phyloP scores from a whole-genome alignment of 805 yeast species.

The Ogataea wickerhamii region DNA sequence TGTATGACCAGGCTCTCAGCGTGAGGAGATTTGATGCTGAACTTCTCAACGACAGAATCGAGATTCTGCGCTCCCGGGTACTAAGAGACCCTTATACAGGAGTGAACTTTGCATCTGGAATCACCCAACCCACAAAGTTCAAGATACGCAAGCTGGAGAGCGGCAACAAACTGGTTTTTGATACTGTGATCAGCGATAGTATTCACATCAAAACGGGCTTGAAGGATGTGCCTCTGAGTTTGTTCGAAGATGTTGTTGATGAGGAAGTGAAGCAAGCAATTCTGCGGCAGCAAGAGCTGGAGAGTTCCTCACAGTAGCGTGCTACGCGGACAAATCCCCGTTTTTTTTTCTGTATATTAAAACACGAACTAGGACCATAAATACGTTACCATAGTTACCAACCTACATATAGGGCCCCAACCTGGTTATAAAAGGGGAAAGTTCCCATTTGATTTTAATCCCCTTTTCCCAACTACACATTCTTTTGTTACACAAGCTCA shows the following conservation, averaged over 20 bases:
- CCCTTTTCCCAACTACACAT: too few species aligned
- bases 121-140: slow-evolving; percentile 66
- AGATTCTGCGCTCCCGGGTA: slow-evolving; percentile 50
- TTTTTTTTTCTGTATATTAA: too few species aligned
- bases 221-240: slow-evolving; percentile 49
- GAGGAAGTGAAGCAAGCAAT: slow-evolving; percentile 60
- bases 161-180: slow-evolving; percentile 38
- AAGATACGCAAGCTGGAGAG: slow-evolving; percentile 24
- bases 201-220: slow-evolving; percentile 59
- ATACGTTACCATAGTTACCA: too few species aligned
- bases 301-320: slow-evolving; percentile 27
- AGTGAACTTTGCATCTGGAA: slow-evolving; percentile 64
- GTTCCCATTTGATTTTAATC: too few species aligned
- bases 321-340: too few species aligned
- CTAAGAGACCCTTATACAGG: slow-evolving; percentile 82
- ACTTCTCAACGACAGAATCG: slow-evolving; percentile 54
- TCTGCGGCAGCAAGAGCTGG: slow-evolving; percentile 54
- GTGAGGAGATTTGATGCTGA: slow-evolving; percentile 67
- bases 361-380: too few species aligned
- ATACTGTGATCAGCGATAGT: slow-evolving; percentile 41
- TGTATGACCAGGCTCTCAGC: slow-evolving; percentile 78
- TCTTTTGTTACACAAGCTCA: too few species aligned
- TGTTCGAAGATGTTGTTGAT: slow-evolving; percentile 56
- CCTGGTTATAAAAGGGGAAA: too few species aligned
- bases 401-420: too few species aligned